Evolutionary conservation across 257 asterid genomes (phyloP), one percentile per base, ranked within the genome.

Genomic region (Cruciata laevipes): DNA sequence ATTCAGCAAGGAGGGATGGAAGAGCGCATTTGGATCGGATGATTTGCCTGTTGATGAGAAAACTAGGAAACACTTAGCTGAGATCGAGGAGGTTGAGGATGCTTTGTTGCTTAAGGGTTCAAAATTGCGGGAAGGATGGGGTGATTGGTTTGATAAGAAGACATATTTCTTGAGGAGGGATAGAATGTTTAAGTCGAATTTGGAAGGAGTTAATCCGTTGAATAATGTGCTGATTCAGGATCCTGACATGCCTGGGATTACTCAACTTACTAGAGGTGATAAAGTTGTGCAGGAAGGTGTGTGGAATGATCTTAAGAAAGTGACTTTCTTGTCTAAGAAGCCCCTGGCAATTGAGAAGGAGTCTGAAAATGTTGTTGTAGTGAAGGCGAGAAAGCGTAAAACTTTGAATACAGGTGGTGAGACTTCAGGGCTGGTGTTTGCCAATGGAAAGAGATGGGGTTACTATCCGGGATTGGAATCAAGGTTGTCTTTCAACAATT

Each of bases 391-490:
- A 42, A 89, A 84, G 79, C 72, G 88, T 61, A 87, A 80, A 69
- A 83, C 95, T 59, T 71, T 87, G 75, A 79, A 81, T 49, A 78
- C 80, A 57, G 78, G 68, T 64, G 67, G 57, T 61, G 85, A 76
- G 73, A 82, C 72, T 73, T 67, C 77, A 17, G 85, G 79, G 77
- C 75, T 74, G 69, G 70, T 77, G 20, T 84, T 81, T 75, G 97
- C 97, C 12, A 96, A 90, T 77, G 99, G 99, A 35, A 88, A 79
- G 82, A 90, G 95, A 74, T 94, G 99, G 99, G 99, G 97, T 4
- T 94, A 88, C 78, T 94, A 79, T 72, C 97, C 95, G 5, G 95
- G 96, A 35, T 66, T 94, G 83, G 84, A 88, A 69, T 80, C 75
- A 51, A 76, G 74, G 27, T 72, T 90, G 76, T 81, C 97, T 1